A percentile compares a stretch with the other conserved stretches of the same genome.
Conservation (phyloP, 1,139 yeast species). For the Meyerozyma athensensis region DNA sequence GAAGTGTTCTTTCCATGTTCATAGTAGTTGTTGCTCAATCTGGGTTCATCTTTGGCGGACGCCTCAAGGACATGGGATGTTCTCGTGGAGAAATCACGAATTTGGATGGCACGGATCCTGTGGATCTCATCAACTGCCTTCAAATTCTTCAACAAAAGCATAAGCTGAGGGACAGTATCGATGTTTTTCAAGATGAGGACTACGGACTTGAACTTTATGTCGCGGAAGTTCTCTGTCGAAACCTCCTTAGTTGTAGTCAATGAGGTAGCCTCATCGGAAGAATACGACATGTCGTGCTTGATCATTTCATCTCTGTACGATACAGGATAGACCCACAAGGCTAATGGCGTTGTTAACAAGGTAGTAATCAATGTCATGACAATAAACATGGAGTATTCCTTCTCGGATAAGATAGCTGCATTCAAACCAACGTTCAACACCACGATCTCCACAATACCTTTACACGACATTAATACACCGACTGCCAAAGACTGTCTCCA, state of each 20-base stretch:
- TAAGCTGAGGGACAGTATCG: slow-evolving; percentile 29
- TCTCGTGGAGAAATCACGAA: slow-evolving; percentile 58
- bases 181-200: slow-evolving; percentile 27
- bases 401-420: slow-evolving; percentile 59
- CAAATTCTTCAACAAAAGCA: slow-evolving; percentile 26
- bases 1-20: slow-evolving; percentile 30
- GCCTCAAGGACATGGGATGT: slow-evolving; percentile 68
- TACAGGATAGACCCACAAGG: slow-evolving; percentile 55
- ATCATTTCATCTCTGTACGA: slow-evolving; percentile 53
- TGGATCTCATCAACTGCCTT: slow-evolving; percentile 15
- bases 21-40: slow-evolving; percentile 11
- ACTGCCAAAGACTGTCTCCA: slow-evolving; percentile 74
- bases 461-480: slow-evolving; percentile 83
- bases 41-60: slow-evolving; percentile 26
- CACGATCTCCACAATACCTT: slow-evolving; percentile 80
- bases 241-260: slow-evolving; percentile 3
- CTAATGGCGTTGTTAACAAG: slow-evolving; percentile 68
- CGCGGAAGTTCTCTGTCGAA: slow-evolving; percentile 15
- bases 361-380: slow-evolving; percentile 77
- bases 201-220: slow-evolving; percentile 20
- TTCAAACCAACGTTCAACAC: slow-evolving; percentile 70
- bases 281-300: slow-evolving; percentile 13
- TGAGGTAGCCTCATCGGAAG: slow-evolving; percentile 7
- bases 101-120: slow-evolving; percentile 51
- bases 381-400: slow-evolving; percentile 72